Conservation (phyloP, 2,329 filamentous ascomycete species). For the Myriosclerotinia duriaeana region DNA sequence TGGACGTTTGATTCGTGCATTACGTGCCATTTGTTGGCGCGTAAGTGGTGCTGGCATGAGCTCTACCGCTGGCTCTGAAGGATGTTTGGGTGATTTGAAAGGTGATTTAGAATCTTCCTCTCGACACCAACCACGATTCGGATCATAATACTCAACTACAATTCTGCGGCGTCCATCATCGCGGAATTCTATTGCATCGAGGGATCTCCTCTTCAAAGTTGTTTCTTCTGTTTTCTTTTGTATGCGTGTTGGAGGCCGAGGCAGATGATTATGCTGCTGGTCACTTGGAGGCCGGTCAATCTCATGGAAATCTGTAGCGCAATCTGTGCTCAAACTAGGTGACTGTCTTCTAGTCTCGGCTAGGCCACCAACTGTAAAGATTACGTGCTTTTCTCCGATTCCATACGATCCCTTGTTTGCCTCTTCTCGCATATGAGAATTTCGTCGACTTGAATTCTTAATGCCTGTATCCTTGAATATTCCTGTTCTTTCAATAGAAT, state of each 20-base stretch:
- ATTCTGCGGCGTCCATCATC: neutral
- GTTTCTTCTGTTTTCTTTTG: neutral
- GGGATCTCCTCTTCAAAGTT: neutral
- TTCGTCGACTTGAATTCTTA: conserved; percentile 4
- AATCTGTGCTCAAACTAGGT: neutral
- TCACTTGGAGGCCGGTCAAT: neutral
- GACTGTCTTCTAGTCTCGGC: neutral
- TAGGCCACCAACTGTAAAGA: neutral
- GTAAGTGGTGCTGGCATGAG: conserved; percentile 23
- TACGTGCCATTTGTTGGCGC: conserved; percentile 32
- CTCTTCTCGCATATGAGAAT: neutral
- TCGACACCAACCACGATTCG: conserved; percentile 27
- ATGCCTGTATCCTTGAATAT: conserved; percentile 38
- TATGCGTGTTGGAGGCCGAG: neutral
- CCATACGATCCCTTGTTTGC: neutral
- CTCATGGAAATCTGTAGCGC: neutral
- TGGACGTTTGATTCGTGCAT: conserved; percentile 34
- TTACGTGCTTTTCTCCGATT: neutral
- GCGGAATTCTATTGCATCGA: too few species aligned
- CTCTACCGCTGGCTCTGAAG: neutral
- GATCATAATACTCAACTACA: conserved; percentile 29
- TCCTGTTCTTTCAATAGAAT: conserved; percentile 34
- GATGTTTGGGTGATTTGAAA: neutral
- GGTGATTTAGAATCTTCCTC: conserved; percentile 6
- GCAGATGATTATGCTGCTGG: neutral